These are phyloP conservation scores for Sporothrix pallida DNA, from an alignment of 2,329 filamentous ascomycete species.

Conservation along the genomic window DNA sequence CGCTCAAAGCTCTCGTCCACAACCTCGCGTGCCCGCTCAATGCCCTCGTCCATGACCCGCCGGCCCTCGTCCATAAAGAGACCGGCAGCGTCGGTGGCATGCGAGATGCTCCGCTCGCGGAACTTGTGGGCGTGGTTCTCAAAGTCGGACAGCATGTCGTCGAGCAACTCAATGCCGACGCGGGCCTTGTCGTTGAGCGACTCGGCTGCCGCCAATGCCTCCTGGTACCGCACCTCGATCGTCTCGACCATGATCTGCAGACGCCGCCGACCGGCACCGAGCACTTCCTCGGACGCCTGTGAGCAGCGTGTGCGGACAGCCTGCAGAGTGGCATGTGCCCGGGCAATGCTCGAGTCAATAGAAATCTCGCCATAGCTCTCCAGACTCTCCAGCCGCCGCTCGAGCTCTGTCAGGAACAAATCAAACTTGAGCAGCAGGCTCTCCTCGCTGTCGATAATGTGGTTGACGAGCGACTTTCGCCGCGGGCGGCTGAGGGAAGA, in stretches of 20 bases:
- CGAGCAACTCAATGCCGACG: slow-evolving; percentile 84
- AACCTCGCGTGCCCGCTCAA: slow-evolving; percentile 75
- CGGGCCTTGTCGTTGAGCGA: slow-evolving; percentile 91
- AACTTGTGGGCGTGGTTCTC: slow-evolving; percentile 82
- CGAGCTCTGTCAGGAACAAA: slow-evolving; percentile 82
- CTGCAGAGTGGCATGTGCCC: slow-evolving; percentile 84
- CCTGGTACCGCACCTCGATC: slow-evolving; percentile 84
- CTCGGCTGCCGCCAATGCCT: slow-evolving; percentile 81
- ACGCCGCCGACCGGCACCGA: slow-evolving; percentile 82
- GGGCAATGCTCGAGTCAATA: slow-evolving; percentile 81
- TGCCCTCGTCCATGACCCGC: slow-evolving; percentile 78
- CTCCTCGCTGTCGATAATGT: slow-evolving; percentile 68
- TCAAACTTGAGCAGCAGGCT: slow-evolving; percentile 71
- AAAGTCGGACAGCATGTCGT: slow-evolving; percentile 82
- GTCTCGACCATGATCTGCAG: slow-evolving; percentile 92
- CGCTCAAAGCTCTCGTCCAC: slow-evolving; percentile 82
- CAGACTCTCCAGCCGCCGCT: slow-evolving; percentile 83
- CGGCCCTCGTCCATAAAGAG: slow-evolving; percentile 78
- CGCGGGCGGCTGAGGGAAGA: slow-evolving; percentile 62
- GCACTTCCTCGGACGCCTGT: slow-evolving; percentile 85
- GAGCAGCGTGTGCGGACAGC: slow-evolving; percentile 88
- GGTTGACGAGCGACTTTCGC: slow-evolving; percentile 64
- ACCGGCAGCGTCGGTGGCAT: slow-evolving; percentile 68
- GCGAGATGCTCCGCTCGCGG: slow-evolving; percentile 74
- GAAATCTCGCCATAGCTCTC: slow-evolving; percentile 85